Base-by-base conservation (phyloP, 2,329 filamentous ascomycete species). In the Pseudogymnoascus sp. region DNA sequence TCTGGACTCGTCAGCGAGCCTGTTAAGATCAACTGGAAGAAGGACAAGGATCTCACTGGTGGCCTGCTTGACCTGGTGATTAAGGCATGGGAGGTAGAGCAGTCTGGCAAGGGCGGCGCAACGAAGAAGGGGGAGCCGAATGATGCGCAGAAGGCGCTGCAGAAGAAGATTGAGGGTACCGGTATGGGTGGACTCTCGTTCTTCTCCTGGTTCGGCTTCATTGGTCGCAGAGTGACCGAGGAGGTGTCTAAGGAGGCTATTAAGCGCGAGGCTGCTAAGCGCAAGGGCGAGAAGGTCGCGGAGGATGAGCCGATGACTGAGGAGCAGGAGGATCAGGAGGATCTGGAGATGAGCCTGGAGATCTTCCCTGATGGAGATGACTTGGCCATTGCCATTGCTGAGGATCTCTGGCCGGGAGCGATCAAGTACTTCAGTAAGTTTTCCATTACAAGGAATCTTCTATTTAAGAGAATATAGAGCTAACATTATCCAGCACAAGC, bases 281-380 rank as follows among this genome's bases (percentile, higher is more conserved):
- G 84, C 67, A 78, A 76, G 64, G 51, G 47, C 6, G 76, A 75
- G 71, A 73, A 45, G 76, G 75, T 23, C 70, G 77, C 78, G 8
- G 77, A 79, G 1, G 77, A 77, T 16, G 75, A 75, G 5, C 69
- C 73, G 3, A 75, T 78, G 2, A 74, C 77, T 1, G 75, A 76
- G 1, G 75, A 78, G 3, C 77, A 77, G 3, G 77, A 79, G 1
- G 77, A 79, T 0, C 77, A 79, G 0, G 83, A 87, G 0, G 83
- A 86, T 0, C 81, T 89, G 0, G 84, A 86, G 0, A 83, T 86
- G 0, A 85, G 87, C 62, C 82, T 88, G 59, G 93, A 97, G 76
- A 88, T 96, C 69, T 96, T 95, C 80, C 88, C 90, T n/a, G 86
- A 86, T 47, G 93, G 90, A 21, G 91, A 96, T 69, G 89, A 93